These are phyloP conservation scores for Neonectria punicea DNA, from an alignment of 2,329 filamentous ascomycete genomes.

Conservation along the genomic window DNA sequence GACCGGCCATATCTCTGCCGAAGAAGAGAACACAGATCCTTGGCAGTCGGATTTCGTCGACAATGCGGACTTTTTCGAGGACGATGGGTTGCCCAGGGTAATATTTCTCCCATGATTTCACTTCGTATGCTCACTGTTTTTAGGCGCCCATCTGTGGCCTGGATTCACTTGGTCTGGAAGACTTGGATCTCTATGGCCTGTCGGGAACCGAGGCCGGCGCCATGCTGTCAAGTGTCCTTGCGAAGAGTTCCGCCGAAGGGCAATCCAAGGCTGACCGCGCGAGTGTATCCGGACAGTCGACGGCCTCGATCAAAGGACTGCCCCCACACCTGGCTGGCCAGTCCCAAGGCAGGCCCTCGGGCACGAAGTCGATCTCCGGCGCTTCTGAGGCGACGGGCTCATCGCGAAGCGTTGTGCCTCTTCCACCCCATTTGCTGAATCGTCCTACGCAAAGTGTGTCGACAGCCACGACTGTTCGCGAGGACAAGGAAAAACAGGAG, in stretches of 20 bases:
- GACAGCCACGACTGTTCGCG: conserved; percentile 45
- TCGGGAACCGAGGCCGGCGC: background rate
- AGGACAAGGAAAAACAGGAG: conserved; percentile 17
- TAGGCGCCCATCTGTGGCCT: conserved; percentile 44
- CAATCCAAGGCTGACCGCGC: background rate
- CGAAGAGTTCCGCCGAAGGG: background rate
- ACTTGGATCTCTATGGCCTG: conserved; percentile 5
- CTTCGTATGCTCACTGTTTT: conserved; percentile 15
- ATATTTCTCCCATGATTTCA: background rate
- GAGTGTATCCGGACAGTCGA: conserved; percentile 21
- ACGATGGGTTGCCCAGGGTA: conserved; percentile 36
- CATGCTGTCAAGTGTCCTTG: conserved; percentile 1
- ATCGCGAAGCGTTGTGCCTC: background rate
- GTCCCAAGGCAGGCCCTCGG: background rate
- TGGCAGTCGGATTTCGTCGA: conserved; percentile 25
- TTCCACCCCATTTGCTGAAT: conserved; percentile 23
- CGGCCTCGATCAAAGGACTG: background rate
- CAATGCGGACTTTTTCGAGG: conserved; percentile 42
- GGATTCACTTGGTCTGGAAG: conserved; percentile 36
- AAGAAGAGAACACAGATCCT: conserved; percentile 37
- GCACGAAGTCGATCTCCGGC: background rate
- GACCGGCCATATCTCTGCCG: conserved; percentile 48
- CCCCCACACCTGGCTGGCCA: conserved; percentile 17
- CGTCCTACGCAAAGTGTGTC: conserved; percentile 37
- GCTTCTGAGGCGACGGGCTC: background rate